Conservation (phyloP, 2,329 filamentous ascomycete species). For the Didymella keratinophila region DNA sequence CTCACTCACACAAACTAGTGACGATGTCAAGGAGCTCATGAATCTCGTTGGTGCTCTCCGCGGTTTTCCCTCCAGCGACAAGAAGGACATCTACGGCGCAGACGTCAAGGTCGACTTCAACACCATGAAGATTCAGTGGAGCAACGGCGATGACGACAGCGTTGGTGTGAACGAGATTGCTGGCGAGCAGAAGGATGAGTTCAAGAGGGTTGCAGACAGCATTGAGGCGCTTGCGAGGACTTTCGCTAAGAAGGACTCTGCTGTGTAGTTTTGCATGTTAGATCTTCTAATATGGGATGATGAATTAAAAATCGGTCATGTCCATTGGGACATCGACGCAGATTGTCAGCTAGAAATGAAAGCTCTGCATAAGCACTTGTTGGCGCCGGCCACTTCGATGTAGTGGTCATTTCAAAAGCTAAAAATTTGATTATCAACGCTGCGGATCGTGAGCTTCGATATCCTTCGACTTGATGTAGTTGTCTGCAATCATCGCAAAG, state of each 20-base stretch:
- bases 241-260: conserved; percentile 53
- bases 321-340: neutral
- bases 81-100: conserved; percentile 52
- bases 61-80: conserved; percentile 51
- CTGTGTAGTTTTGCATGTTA: conserved; percentile 33
- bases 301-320: neutral
- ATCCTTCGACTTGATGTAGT: too few relatives aligned
- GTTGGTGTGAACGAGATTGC: conserved; percentile 45
- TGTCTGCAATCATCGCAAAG: neutral
- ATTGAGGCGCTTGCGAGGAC: conserved; percentile 52
- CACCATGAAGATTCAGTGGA: conserved; percentile 55
- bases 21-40: conserved; percentile 54
- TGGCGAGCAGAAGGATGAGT: conserved; percentile 54
- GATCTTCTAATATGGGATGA: too few relatives aligned
- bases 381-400: too few relatives aligned
- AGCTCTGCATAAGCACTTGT: too few relatives aligned
- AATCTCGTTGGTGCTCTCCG: conserved; percentile 49
- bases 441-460: too few relatives aligned
- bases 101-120: conserved; percentile 52
- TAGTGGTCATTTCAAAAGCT: too few relatives aligned
- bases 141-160: conserved; percentile 51
- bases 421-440: too few relatives aligned
- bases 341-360: neutral
- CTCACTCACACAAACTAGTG: conserved; percentile 16
- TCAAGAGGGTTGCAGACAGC: conserved; percentile 53